phyloP scores from a whole-genome alignment of 352 stramenopile species.

The Phytophthora tubulina region DNA sequence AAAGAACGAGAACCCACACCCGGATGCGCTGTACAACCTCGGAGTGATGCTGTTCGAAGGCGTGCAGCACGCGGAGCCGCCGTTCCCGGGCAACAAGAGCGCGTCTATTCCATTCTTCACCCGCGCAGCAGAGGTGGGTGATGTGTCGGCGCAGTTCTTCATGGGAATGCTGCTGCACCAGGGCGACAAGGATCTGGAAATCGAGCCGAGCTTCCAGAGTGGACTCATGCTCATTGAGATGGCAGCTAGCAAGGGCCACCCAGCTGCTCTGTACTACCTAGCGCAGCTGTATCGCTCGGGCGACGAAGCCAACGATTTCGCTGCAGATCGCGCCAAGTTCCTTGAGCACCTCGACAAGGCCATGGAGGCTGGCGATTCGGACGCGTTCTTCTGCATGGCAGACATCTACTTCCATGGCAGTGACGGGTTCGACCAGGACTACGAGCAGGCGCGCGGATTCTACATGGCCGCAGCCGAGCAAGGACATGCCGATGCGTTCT shows the following conservation, averaged over 20 bases:
- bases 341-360: conserved; percentile 71
- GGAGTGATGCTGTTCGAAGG: conserved; percentile 82
- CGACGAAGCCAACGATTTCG: conserved; percentile 59
- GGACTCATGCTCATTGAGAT: conserved; percentile 83
- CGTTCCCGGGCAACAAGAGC: conserved; percentile 63
- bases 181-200: conserved; percentile 74
- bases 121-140: conserved; percentile 76
- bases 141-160: conserved; percentile 87
- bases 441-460: conserved; percentile 75
- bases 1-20: conserved; percentile 64
- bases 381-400: conserved; percentile 87
- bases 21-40: conserved; percentile 88
- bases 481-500: conserved; percentile 77
- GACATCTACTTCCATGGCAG: conserved; percentile 89
- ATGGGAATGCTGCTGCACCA: conserved; percentile 87
- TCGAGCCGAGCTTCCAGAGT: conserved; percentile 69
- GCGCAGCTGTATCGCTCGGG: conserved; percentile 90
- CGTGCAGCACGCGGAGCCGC: conserved; percentile 74
- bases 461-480: conserved; percentile 77
- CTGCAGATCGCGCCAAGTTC: conserved; percentile 64
- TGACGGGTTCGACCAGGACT: conserved; percentile 76
- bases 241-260: conserved; percentile 74
- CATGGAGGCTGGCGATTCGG: conserved; percentile 66
- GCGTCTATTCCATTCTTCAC: conserved; percentile 84
- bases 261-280: conserved; percentile 82